Conservation (phyloP, 2,329 filamentous ascomycete genomes). For the Trichoderma atrobrunneum region DNA sequence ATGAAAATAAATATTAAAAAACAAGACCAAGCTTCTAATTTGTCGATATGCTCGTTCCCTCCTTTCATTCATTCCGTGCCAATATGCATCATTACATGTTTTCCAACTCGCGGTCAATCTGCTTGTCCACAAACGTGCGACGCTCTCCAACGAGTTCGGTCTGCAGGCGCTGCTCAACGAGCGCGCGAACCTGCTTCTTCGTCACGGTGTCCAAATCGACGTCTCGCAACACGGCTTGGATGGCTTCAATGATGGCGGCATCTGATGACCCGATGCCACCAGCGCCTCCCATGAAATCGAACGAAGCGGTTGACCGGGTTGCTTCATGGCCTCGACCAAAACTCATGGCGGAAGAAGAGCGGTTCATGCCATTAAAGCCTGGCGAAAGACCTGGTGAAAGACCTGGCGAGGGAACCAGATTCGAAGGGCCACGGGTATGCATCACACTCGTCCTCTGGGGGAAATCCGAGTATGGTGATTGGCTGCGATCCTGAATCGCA, state of each 20-base stretch:
- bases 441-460: conserved; percentile 60
- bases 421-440: conserved; percentile 52
- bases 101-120: conserved; percentile 90
- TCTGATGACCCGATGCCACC: conserved; percentile 68
- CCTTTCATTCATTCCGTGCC: neutral
- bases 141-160: conserved; percentile 84
- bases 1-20: conserved; percentile 13
- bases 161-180: conserved; percentile 91
- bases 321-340: conserved; percentile 45
- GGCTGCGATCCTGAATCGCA: conserved; percentile 45
- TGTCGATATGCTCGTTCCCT: neutral
- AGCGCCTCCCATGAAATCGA: conserved; percentile 55
- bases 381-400: conserved; percentile 22
- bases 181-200: conserved; percentile 90
- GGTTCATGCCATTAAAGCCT: conserved; percentile 31
- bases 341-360: conserved; percentile 48
- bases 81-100: conserved; percentile 71
- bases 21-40: conserved; percentile 12
- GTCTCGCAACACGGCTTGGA: conserved; percentile 77
- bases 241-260: conserved; percentile 74
- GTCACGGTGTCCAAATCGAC: conserved; percentile 96
- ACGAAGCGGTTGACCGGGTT: conserved; percentile 51
- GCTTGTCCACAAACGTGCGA: conserved; percentile 82
- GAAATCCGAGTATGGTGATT: conserved; percentile 58
- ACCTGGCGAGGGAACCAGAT: conserved; percentile 42